Evolutionary conservation across 345 rosid species (phyloP).

Genomic region (Mallotus nudiflorus): DNA sequence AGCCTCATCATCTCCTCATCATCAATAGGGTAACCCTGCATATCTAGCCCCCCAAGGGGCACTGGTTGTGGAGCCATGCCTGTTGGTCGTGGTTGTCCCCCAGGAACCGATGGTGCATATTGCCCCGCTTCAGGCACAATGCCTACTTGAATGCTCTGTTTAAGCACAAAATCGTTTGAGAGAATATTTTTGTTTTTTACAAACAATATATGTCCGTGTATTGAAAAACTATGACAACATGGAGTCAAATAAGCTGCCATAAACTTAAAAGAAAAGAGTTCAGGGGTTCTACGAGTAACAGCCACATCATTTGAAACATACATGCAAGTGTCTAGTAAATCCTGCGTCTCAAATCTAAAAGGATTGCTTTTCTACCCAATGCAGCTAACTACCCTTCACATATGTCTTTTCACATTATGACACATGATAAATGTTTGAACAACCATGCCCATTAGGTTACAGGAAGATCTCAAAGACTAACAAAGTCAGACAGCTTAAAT

Average conservation of each 20-base stretch:
- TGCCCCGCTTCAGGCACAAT: conserved; percentile 47
- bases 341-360: not conserved
- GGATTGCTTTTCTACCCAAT: too few species aligned
- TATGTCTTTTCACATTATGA: conserved; percentile 4
- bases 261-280: too few species aligned
- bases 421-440: not conserved
- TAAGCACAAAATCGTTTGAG: not conserved
- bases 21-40: conserved; percentile 53
- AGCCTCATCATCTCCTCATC: conserved; percentile 75
- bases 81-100: conserved; percentile 59
- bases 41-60: conserved; percentile 54
- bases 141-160: conserved; percentile 49
- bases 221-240: not conserved
- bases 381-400: not conserved
- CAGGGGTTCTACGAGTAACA: not conserved
- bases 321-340: not conserved
- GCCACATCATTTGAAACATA: not conserved
- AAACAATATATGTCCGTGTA: not conserved
- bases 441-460: not conserved
- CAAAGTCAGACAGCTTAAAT: not conserved
- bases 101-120: conserved; percentile 81
- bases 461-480: too few species aligned
- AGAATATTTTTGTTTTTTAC: not conserved
- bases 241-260: not conserved
- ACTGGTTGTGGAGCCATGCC: conserved; percentile 82